phyloP scores from a whole-genome alignment of 495 filamentous ascomycete species.

The Podospora australis region DNA sequence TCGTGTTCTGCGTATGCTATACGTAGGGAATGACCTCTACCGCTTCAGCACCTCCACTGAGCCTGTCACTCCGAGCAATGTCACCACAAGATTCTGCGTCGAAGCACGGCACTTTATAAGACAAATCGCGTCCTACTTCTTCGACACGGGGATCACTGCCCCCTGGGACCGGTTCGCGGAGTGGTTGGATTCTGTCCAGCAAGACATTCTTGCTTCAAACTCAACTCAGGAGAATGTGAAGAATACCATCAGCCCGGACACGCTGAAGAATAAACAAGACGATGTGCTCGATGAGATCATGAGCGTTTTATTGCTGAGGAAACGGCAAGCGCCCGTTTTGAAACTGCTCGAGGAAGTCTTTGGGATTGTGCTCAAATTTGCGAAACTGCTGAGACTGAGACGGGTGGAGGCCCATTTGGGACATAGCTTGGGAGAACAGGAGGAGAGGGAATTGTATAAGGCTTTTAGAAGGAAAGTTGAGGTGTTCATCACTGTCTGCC shows the following conservation, averaged over 20 bases:
- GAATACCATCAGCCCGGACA: slow-evolving; percentile 54
- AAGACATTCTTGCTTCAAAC: slow-evolving; percentile 21
- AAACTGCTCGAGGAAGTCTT: slow-evolving; percentile 75
- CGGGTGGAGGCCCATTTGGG: slow-evolving; percentile 12
- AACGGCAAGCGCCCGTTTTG: slow-evolving; percentile 63
- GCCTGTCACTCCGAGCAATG: no score
- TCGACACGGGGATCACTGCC: slow-evolving; percentile 63
- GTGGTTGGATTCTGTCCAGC: slow-evolving; percentile 58
- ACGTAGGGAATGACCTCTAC: slow-evolving; percentile 59
- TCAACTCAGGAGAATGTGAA: slow-evolving; percentile 9
- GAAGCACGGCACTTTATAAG: slow-evolving; percentile 74
- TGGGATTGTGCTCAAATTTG: slow-evolving; percentile 61
- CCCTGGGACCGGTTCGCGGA: slow-evolving; percentile 65
- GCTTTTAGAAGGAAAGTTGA: slow-evolving; percentile 61
- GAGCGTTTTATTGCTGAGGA: slow-evolving; percentile 62
- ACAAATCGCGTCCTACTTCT: slow-evolving; percentile 64
- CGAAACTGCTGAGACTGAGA: slow-evolving; percentile 24
- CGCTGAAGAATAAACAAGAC: slow-evolving; percentile 66
- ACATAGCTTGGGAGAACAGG: slow-evolving; percentile 16
- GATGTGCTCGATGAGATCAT: slow-evolving; percentile 72
- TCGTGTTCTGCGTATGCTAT: slow-evolving; percentile 71
- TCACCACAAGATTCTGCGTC: slow-evolving; percentile 57
- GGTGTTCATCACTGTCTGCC: slow-evolving; percentile 60
- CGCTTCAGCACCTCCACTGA: slow-evolving; percentile 29
- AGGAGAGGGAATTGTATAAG: slow-evolving; percentile 49